Percentiles rank a stretch among this genome's conserved stretches.
These are phyloP conservation scores for Euphorbia peplus DNA, from an alignment of 345 rosid species.

Conservation along the genomic window DNA sequence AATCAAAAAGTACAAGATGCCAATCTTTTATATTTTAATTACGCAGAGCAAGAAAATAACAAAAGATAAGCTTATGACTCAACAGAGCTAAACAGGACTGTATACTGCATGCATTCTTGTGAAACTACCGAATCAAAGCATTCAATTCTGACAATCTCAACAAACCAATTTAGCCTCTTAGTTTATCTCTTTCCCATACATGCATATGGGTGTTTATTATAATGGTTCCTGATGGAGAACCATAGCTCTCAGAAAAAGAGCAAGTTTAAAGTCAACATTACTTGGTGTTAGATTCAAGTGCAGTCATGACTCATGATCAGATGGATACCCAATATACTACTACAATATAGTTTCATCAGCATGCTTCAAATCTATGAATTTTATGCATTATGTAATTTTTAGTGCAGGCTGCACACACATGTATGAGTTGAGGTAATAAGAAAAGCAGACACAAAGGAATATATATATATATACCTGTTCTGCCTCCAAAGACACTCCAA, in stretches of 20 bases:
- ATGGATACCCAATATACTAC: background rate
- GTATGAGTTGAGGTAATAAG: background rate
- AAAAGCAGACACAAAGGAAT: background rate
- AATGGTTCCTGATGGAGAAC: background rate
- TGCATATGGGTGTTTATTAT: background rate
- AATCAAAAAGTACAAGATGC: background rate
- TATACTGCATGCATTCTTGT: background rate
- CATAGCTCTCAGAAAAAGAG: background rate
- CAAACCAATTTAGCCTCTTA: background rate
- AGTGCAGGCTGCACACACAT: background rate
- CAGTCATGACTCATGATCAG: background rate
- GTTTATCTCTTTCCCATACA: background rate
- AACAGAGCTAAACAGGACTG: background rate
- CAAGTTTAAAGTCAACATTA: background rate
- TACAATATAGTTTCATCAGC: background rate
- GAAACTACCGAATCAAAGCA: background rate
- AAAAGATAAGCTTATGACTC: background rate
- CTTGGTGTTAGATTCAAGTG: background rate
- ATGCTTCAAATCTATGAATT: background rate
- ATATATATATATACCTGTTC: conserved; percentile 56
- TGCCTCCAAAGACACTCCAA: conserved; percentile 71
- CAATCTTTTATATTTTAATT: background rate
- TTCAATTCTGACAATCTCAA: background rate
- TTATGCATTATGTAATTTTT: background rate
- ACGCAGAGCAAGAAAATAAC: background rate